These are phyloP conservation scores for Phlebiopsis flavidoalba DNA, from an alignment of 768 basidiomycete genomes.

Conservation along the genomic window DNA sequence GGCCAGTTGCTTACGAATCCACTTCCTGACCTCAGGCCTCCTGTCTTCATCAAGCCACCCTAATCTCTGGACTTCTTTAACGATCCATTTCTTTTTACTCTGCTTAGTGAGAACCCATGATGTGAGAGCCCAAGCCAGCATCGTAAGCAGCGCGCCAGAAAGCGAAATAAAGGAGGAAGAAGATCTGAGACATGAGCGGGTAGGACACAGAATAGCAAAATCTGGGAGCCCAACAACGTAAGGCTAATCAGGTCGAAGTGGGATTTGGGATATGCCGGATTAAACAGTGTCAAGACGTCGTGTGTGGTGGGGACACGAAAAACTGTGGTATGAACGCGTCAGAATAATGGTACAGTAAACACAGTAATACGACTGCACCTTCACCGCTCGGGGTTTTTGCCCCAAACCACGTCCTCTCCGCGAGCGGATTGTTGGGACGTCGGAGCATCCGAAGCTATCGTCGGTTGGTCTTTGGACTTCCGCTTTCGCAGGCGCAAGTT, in stretches of 20 bases:
- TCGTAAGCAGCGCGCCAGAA: constrained; percentile 95
- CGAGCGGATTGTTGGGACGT: not conserved
- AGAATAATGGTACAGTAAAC: not conserved
- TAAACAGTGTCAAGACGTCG: constrained; percentile 83
- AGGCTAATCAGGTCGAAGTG: constrained; percentile 86
- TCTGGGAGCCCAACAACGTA: constrained; percentile 70
- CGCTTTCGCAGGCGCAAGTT: constrained; percentile 17
- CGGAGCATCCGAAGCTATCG: not conserved
- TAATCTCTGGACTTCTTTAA: constrained; percentile 64
- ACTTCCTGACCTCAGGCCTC: constrained; percentile 57
- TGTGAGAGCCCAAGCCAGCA: constrained; percentile 84
- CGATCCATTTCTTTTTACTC: constrained; percentile 94
- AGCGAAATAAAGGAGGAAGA: constrained; percentile 88
- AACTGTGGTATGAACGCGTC: constrained; percentile 40
- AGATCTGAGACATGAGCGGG: constrained; percentile 51
- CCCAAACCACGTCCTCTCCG: constrained; percentile 73
- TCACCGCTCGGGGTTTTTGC: constrained; percentile 76
- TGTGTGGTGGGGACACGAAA: constrained; percentile 92
- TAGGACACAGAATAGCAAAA: constrained; percentile 66
- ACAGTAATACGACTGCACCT: constrained; percentile 36
- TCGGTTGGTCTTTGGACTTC: constrained; percentile 7
- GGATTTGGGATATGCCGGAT: constrained; percentile 80
- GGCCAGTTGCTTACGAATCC: constrained; percentile 83
- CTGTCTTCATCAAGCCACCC: constrained; percentile 87
- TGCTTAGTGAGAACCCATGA: constrained; percentile 94